phyloP scores from a whole-genome alignment of 2,329 filamentous ascomycete species.

The Pestalotiopsis fici region DNA sequence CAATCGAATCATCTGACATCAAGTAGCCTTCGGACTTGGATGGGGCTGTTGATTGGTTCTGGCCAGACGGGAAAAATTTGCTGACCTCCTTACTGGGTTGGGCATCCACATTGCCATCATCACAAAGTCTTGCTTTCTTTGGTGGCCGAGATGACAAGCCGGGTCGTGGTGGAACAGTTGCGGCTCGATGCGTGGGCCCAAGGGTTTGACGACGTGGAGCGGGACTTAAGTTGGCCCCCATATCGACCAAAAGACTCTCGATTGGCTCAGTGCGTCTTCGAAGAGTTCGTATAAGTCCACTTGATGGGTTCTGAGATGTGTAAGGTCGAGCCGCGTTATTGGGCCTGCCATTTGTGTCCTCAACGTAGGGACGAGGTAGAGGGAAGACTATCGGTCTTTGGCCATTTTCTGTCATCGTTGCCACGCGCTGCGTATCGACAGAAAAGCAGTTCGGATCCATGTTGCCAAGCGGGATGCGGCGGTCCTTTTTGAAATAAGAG shows the following conservation, averaged over 20 bases:
- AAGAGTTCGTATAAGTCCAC: slow-evolving; percentile 41
- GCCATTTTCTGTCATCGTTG: slow-evolving; percentile 50
- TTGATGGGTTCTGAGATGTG: slow-evolving; percentile 20
- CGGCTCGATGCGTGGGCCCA: slow-evolving; percentile 9
- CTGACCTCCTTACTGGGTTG: slow-evolving; percentile 43
- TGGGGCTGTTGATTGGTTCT: slow-evolving; percentile 24
- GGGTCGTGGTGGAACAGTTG: slow-evolving; percentile 14
- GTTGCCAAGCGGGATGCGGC: slow-evolving; percentile 59
- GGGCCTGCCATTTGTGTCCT: slow-evolving; percentile 27
- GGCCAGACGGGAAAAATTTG: slow-evolving; percentile 50
- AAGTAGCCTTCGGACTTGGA: slow-evolving; percentile 43
- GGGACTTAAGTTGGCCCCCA: slow-evolving; percentile 23
- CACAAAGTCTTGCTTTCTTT: slow-evolving; percentile 59
- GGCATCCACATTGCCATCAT: slow-evolving; percentile 35
- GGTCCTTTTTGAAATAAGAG: slow-evolving; percentile 52
- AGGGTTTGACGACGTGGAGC: slow-evolving; percentile 26
- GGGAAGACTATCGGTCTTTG: slow-evolving; percentile 58
- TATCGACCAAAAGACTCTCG: slow-evolving; percentile 38
- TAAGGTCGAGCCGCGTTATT: slow-evolving; percentile 28
- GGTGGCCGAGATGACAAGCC: slow-evolving; percentile 38
- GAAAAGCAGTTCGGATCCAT: slow-evolving; percentile 65
- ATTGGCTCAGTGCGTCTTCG: slow-evolving; percentile 57
- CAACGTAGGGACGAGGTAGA: slow-evolving; percentile 58
- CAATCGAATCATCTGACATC: slow-evolving; percentile 59
- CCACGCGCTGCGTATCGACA: slow-evolving; percentile 48